A percentile compares a stretch with the other conserved stretches of the same genome.
These are phyloP conservation scores for Trypanosoma cruzi DNA, from an alignment of 208 protist genomes.

Conservation along the genomic window DNA sequence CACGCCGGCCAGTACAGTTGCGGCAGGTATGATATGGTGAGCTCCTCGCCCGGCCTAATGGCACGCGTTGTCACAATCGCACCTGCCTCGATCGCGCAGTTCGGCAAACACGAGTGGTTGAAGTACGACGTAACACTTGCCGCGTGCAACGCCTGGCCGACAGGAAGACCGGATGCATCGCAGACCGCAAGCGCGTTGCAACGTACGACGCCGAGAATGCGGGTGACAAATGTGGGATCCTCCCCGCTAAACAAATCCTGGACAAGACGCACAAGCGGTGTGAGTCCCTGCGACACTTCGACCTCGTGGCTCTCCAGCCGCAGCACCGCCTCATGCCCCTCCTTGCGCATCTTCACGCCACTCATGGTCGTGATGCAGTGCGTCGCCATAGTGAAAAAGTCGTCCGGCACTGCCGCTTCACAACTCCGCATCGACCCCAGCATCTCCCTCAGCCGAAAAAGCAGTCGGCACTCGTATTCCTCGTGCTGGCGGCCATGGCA, in stretches of 20 bases:
- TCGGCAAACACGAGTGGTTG: conserved; percentile 86
- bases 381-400: conserved; percentile 68
- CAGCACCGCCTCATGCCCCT: conserved; percentile 47
- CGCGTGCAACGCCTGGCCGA: conserved; percentile 78
- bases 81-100: conserved; percentile 67
- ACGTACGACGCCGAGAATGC: conserved; percentile 66
- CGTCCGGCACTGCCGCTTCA: conserved; percentile 37
- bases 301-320: conserved; percentile 55
- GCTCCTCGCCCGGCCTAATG: conserved; percentile 61
- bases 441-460: conserved; percentile 64
- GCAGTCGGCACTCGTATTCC: conserved; percentile 60
- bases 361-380: conserved; percentile 81
- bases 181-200: conserved; percentile 83
- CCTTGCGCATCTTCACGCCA: conserved; percentile 32
- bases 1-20: conserved; percentile 84
- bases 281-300: conserved; percentile 60
- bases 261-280: conserved; percentile 50
- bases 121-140: conserved; percentile 63
- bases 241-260: conserved; percentile 46
- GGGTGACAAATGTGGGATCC: conserved; percentile 29
- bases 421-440: neutral
- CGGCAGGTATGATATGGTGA: conserved; percentile 86
- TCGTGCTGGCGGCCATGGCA: conserved; percentile 53
- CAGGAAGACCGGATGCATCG: conserved; percentile 58
- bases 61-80: conserved; percentile 67